Base-by-base conservation (phyloP, 2,329 filamentous ascomycete genomes). In the Macroventuria anomochaeta region DNA sequence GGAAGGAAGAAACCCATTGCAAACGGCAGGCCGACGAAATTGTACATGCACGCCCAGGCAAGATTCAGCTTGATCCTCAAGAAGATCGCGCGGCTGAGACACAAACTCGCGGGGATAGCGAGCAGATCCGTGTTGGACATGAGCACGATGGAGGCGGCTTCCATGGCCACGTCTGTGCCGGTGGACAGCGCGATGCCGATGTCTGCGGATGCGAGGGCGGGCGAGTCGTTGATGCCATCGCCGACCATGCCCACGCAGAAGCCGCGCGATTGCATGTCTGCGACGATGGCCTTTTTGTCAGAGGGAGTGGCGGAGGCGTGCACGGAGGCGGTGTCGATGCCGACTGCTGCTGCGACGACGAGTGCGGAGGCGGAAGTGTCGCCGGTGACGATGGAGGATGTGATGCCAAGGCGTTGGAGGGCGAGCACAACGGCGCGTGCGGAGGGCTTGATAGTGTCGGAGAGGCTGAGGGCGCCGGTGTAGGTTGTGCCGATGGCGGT, bases 211-310 rank as follows among this genome's bases (percentile, higher is more conserved):
- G 92, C 95, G 10, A 99, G 85, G 0, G 95, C 95, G 0, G 95
- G 95, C 0, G 92, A 96, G 78, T 99, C 95, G 76, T 99, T 99
- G 83, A 99, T 97, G 34, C 95, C 95, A 74, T 99, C 95, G 46
- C 95, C 72, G 12, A 97, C 93, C 95, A 99, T 99, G 63, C 91
- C 95, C 21, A 97, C 91, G 42, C 89, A 81, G 65, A 92, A 85
- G 56, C 91, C 91, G 31, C 69, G 68, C 0, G 81, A 79, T 76
- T 97, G 91, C 15, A 97, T 83, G 47, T 88, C 79, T 42, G 86
- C 84, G 65, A 99, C 83, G 63, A 97, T 96, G 23, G 83, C 80
- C 72, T 96, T 93, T 73, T 99, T 99, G 77, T 96, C 90, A 59
- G 91, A 88, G 0, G 95, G 95, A 3, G 90, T 91, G 40, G 93